Base-by-base conservation (phyloP, 176 grass and related monocot species). In the Saccharum officinarum region DNA sequence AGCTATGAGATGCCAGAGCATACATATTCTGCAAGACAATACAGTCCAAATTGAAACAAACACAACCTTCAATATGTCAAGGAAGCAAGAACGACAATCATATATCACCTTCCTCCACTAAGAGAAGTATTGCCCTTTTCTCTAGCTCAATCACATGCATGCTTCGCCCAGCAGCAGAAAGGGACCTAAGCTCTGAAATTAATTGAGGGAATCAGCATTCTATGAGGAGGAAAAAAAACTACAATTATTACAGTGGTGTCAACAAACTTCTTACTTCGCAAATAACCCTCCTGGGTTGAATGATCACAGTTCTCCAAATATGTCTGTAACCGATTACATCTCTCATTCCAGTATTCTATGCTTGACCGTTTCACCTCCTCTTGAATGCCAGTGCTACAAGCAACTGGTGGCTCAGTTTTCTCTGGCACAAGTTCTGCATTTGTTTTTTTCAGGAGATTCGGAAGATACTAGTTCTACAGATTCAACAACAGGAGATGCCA, bases 121-220 rank as follows among this genome's bases (percentile, higher is more conserved):
- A 81, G 74, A 97, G 90, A 41, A 92, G 84, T 86, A 97, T 97
- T 57, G 92, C 92, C 79, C 90, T 92, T 91, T 97, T 94, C 85
- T 97, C 94, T 80, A 97, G 80, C 60, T 91, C 94, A 82, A 87
- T 76, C 2, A 92, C 94, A 90, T 91, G 94, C 88, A 70, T 94
- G 76, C 83, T 97, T 85, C 94, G 85, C 81, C 90, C 92, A 54
- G 85, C 76, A 60, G 94, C 90, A 1, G 94, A 92, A 75, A 97
- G 87, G 10, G 92, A 92, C 79, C 92, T 91, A 69, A 97, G 86
- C 90, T 87, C 94, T 97, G 69, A 57, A 88, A 76, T 80, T 80
- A 85, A 67, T 16, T 45, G 79, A 77, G 33, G 50, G 36, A 77
- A 69, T 87, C 54, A 87, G 77, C 34, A 74, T 36, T 36, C 34